Evolutionary conservation across 169 alveolate genomes (phyloP).

Genomic region (Plasmodium sp.): DNA sequence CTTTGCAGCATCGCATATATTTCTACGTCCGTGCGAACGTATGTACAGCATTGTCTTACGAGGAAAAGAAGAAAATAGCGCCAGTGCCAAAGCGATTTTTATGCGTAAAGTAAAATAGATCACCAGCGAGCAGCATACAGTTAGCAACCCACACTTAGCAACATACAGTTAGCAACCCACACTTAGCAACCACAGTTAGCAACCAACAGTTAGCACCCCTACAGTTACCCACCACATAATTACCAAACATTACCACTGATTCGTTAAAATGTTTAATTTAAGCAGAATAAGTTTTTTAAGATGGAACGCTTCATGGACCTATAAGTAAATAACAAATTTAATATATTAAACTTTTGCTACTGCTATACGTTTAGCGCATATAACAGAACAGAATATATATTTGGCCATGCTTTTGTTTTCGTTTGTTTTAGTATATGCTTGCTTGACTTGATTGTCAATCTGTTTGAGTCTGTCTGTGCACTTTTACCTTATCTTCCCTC

Average conservation of each 20-base stretch:
- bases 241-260: background rate
- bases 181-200: no score
- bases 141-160: no score
- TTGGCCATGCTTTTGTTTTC: background rate
- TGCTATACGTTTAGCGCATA: background rate
- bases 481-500: background rate
- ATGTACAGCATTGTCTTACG: background rate
- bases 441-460: background rate
- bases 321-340: slow-evolving; percentile 60
- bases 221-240: background rate
- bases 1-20: background rate
- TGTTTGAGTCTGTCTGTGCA: background rate
- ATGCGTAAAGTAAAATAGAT: background rate
- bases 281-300: slow-evolving; percentile 31
- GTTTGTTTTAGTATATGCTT: background rate
- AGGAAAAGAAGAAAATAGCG: background rate
- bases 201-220: background rate
- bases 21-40: background rate
- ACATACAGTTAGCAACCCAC: no score
- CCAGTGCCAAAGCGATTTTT: background rate
- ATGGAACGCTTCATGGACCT: slow-evolving; percentile 74
- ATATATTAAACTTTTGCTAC: slow-evolving; percentile 9
- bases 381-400: background rate
- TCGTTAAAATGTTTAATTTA: slow-evolving; percentile 31
- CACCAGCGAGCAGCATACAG: background rate